These are phyloP conservation scores for Ilyonectria sp. DNA, from an alignment of 2,329 filamentous ascomycete species.

Conservation along the genomic window DNA sequence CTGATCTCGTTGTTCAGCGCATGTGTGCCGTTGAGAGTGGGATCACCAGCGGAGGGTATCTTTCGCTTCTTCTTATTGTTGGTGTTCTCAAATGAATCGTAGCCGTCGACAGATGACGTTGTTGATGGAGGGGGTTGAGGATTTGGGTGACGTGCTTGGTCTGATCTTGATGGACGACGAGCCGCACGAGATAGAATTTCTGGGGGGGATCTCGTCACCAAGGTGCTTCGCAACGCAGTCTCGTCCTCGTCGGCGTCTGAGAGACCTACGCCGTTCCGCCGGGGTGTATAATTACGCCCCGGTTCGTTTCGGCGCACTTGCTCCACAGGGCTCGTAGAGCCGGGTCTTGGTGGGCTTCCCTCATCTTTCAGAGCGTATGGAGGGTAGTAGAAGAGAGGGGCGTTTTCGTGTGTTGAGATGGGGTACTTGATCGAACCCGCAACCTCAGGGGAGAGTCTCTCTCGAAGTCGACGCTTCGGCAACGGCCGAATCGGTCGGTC, in stretches of 20 bases:
- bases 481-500: conserved; percentile 94
- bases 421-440: conserved; percentile 88
- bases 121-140: conserved; percentile 76
- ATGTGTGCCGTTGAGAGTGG: conserved; percentile 63
- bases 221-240: conserved; percentile 52
- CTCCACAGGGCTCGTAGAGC: conserved; percentile 41
- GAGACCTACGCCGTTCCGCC: conserved; percentile 61
- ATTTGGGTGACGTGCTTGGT: conserved; percentile 62
- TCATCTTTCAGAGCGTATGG: conserved; percentile 70
- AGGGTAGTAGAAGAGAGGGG: conserved; percentile 79
- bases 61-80: conserved; percentile 99
- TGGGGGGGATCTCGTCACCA: conserved; percentile 63
- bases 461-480: conserved; percentile 89
- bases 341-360: conserved; percentile 36
- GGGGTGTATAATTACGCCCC: conserved; percentile 45
- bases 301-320: conserved; percentile 44
- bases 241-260: conserved; percentile 76
- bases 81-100: conserved; percentile 97
- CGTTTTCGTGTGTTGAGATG: conserved; percentile 77
- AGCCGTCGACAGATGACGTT: conserved; percentile 84
- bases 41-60: conserved; percentile 89
- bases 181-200: conserved; percentile 61
- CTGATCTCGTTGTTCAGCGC: conserved; percentile 59
- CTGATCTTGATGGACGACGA: conserved; percentile 60
- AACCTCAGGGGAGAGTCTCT: conserved; percentile 87